Base-by-base conservation (phyloP, 2,329 filamentous ascomycete genomes). In the Cladorrhinum sp. region DNA sequence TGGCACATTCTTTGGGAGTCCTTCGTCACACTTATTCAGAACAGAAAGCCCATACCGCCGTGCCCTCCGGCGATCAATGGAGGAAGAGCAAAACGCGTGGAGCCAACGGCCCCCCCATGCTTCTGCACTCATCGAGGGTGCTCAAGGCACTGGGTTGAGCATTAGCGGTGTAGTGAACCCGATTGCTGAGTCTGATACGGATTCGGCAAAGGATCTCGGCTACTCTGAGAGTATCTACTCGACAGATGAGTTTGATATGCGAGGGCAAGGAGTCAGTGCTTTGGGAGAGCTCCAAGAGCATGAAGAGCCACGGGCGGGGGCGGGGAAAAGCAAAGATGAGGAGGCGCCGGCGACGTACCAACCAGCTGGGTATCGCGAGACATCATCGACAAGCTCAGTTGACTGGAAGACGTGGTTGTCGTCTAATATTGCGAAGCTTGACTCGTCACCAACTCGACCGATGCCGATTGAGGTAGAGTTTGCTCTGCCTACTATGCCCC, bases 21-120 rank as follows among this genome's bases (percentile, higher is more conserved):
- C 80, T 1, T 72, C 76, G 1, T 77, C 76, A 16, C 79, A 82
- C 61, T 71, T 84, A 0, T 84, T 85, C 62, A 77, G 82, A 25
- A 81, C 81, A 0, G 73, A 77, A 24, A 86, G 83, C 57, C 82
- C 83, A 0, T 87, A 81, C 64, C 79, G 83, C 2, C 79, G 79
- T 24, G 80, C 79, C 2, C 67, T 86, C 29, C 77, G 75, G 50
- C 76, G 78, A 54, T 79, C 72, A 1, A 82, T 83, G 65, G 72
- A 74, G 58, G 67, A 72, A 7, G 73, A 73, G 16, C 67, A 75
- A 71, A 16, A 63, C 16, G 38, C 55, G 45, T 58, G 58, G 55
- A 25, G 55, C 10, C 59, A 62, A 51, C 57, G 59, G 49, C 50
- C 32, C 7, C 32, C 3, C 12, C 3, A 36, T 36, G 10, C 32